Percentiles rank a stretch among this genome's conserved stretches.
Conservation (phyloP, 441 rosid genomes). For the Theobroma grandiflorum region DNA sequence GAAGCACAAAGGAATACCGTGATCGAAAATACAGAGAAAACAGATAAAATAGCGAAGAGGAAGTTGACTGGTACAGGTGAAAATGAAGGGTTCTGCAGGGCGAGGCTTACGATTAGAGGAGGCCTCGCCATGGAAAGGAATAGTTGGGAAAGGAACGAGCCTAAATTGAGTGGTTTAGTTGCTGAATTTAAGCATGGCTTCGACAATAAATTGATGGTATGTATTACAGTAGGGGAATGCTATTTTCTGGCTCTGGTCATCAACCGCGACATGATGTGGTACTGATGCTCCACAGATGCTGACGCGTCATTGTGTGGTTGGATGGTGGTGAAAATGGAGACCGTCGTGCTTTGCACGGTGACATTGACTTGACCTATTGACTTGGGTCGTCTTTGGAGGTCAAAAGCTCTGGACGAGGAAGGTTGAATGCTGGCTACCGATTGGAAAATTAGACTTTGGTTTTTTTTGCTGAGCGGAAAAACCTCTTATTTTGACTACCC, state of each 20-base stretch:
- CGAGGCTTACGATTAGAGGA: neutral
- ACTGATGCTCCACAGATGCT: neutral
- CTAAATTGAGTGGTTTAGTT: neutral
- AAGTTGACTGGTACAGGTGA: neutral
- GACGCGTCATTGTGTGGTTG: neutral
- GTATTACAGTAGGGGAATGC: neutral
- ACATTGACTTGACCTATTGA: constrained; percentile 25
- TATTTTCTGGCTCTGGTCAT: neutral
- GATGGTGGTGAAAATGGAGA: neutral
- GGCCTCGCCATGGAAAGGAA: constrained; percentile 36
- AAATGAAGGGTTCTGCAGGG: constrained; percentile 21
- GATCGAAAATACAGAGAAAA: constrained; percentile 34
- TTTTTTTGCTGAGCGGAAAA: neutral
- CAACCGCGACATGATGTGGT: neutral
- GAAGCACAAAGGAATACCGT: constrained; percentile 30
- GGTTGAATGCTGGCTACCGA: neutral
- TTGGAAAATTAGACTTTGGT: neutral
- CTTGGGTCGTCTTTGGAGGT: constrained; percentile 18
- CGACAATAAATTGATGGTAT: neutral
- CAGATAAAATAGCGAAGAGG: constrained; percentile 10
- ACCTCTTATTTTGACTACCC: neutral
- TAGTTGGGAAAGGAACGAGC: neutral
- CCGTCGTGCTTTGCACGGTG: constrained; percentile 24
- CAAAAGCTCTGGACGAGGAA: neutral
- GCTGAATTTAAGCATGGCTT: neutral